Evolutionary conservation across 176 grass and related monocot genomes (phyloP).

Genomic region (Zoysia pacifica): DNA sequence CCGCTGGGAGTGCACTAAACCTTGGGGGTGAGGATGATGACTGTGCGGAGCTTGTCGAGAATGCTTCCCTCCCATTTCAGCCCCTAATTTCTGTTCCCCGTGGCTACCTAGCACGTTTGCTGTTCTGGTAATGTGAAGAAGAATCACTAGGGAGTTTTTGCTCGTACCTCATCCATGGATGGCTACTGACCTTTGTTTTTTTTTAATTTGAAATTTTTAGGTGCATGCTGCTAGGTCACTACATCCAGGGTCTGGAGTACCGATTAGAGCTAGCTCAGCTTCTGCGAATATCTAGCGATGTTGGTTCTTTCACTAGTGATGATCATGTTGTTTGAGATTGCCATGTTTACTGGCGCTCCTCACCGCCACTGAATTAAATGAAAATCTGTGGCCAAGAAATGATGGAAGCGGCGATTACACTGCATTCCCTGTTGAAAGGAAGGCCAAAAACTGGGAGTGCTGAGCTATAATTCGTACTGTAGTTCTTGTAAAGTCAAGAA

Average conservation of each 20-base stretch:
- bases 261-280: slow-evolving; percentile 75
- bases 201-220: slow-evolving; percentile 39
- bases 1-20: slow-evolving; percentile 50
- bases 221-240: slow-evolving; percentile 97
- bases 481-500: slow-evolving; percentile 43
- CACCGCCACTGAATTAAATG: slow-evolving; percentile 6
- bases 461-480: slow-evolving; percentile 18
- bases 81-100: slow-evolving; percentile 79
- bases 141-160: not conserved
- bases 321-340: slow-evolving; percentile 51
- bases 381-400: slow-evolving; percentile 11
- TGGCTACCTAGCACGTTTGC: slow-evolving; percentile 87
- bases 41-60: slow-evolving; percentile 68
- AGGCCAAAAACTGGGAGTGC: slow-evolving; percentile 11
- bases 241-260: slow-evolving; percentile 88
- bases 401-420: not conserved
- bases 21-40: slow-evolving; percentile 58
- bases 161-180: not conserved
- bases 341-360: slow-evolving; percentile 11
- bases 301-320: slow-evolving; percentile 43
- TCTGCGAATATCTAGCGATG: slow-evolving; percentile 50
- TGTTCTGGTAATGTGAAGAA: slow-evolving; percentile 80
- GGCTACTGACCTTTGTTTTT: slow-evolving; percentile 4
- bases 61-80: slow-evolving; percentile 72
- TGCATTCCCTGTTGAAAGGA: not conserved